Evolutionary conservation across 805 yeast genomes (phyloP).

Genomic region (Ogataea ramenticola): DNA sequence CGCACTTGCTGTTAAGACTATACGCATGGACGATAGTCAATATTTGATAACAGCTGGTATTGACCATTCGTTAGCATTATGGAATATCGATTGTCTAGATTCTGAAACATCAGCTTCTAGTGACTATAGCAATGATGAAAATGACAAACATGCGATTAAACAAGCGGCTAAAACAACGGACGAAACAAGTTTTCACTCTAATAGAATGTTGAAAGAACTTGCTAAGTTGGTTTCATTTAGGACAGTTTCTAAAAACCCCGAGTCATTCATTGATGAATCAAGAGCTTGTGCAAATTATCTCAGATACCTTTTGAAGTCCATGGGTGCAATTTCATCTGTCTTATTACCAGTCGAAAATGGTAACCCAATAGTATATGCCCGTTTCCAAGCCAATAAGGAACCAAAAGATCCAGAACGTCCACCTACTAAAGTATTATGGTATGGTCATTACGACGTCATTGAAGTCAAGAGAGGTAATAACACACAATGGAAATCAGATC

Average conservation of each 20-base stretch:
- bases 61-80: conserved; percentile 60
- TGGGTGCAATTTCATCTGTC: conserved; percentile 65
- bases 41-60: conserved; percentile 63
- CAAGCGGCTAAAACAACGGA: too few relatives aligned
- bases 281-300: conserved; percentile 81
- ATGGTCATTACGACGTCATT: conserved; percentile 95
- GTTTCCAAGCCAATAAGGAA: conserved; percentile 43
- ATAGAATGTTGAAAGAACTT: conserved; percentile 57
- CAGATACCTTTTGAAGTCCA: conserved; percentile 47
- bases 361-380: conserved; percentile 80
- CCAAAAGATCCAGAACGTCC: not conserved
- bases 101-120: not conserved
- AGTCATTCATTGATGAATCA: conserved; percentile 65
- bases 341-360: conserved; percentile 69
- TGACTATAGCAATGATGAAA: not conserved
- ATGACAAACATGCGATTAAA: too few relatives aligned
- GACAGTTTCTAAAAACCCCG: conserved; percentile 73
- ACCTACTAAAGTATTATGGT: conserved; percentile 60
- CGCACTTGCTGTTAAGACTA: conserved; percentile 50
- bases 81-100: conserved; percentile 44
- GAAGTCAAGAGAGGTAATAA: conserved; percentile 52
- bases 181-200: conserved; percentile 17
- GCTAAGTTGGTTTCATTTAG: conserved; percentile 56
- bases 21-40: conserved; percentile 31
- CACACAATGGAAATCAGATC: conserved; percentile 64